A percentile compares a stretch with the other conserved stretches of the same genome.
phyloP scores from a whole-genome alignment of 164 flowering plant species.

The Cinnamomum chago region DNA sequence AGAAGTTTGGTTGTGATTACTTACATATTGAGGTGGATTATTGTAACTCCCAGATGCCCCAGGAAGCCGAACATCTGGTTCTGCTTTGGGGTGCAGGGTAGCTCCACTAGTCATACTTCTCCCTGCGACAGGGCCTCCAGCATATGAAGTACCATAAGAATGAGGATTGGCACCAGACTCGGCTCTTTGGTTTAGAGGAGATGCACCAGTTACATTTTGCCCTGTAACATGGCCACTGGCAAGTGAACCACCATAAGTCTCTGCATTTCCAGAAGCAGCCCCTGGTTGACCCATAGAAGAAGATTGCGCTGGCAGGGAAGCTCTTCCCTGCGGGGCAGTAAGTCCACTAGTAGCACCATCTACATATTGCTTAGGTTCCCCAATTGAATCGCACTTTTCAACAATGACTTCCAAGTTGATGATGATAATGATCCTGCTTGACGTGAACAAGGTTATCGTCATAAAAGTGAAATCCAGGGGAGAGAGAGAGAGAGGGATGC shows the following conservation, averaged over 20 bases:
- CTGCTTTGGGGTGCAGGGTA: constrained; percentile 28
- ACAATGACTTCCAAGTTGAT: constrained; percentile 58
- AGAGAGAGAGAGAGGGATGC: neutral
- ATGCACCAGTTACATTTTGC: constrained; percentile 16
- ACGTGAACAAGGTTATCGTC: neutral
- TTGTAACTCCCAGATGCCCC: neutral
- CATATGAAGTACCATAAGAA: constrained; percentile 28
- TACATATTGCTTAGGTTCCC: constrained; percentile 51
- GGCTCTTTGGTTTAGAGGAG: constrained; percentile 25
- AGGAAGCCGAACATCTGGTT: constrained; percentile 9
- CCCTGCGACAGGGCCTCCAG: constrained; percentile 29
- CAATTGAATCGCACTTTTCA: constrained; percentile 58
- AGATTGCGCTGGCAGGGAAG: constrained; percentile 28
- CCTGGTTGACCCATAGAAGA: constrained; percentile 39
- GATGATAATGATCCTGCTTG: constrained; percentile 75
- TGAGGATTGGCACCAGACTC: constrained; percentile 24
- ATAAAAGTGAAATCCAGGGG: neutral
- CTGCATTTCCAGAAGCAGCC: constrained; percentile 25
- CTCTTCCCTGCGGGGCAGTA: constrained; percentile 27
- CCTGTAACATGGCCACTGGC: neutral
- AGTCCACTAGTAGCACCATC: constrained; percentile 16
- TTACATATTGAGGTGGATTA: too few relatives aligned
- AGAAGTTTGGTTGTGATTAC: too few relatives aligned
- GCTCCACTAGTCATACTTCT: constrained; percentile 30
- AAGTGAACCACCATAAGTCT: constrained; percentile 15